Percentiles rank a stretch among this genome's conserved stretches.
These are phyloP conservation scores for Nitzschia sp. DNA, from an alignment of 108 stramenopile genomes.

Conservation along the genomic window DNA sequence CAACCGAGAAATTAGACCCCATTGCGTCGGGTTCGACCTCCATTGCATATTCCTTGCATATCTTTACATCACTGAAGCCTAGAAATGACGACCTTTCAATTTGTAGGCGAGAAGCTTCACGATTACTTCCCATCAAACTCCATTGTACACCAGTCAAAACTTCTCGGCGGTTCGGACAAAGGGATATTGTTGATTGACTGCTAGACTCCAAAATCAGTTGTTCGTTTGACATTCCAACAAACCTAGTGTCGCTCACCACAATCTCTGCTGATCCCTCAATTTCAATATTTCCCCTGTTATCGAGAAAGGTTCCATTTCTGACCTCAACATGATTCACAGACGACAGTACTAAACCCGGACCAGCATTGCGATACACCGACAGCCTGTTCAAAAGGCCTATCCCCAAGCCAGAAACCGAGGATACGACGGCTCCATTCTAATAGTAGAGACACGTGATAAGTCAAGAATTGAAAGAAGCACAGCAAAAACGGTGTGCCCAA, in stretches of 20 bases:
- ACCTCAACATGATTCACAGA: not conserved
- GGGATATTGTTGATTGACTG: not conserved
- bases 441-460: no score
- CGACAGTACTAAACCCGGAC: not conserved
- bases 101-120: not conserved
- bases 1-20: not conserved
- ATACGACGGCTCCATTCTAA: no score
- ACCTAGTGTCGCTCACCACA: not conserved
- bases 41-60: not conserved
- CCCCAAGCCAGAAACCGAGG: no score
- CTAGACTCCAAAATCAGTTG: not conserved
- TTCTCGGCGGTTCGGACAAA: not conserved
- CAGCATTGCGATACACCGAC: not conserved
- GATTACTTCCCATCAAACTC: not conserved
- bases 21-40: not conserved
- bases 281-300: not conserved
- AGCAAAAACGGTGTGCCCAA: no score
- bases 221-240: not conserved
- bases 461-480: no score
- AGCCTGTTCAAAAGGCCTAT: not conserved
- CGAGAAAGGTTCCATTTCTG: not conserved
- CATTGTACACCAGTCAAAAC: not conserved
- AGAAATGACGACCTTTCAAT: not conserved
- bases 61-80: not conserved
- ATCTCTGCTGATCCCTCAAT: not conserved